A percentile compares a stretch with the other conserved stretches of the same genome.
phyloP scores from a whole-genome alignment of 208 protist species.

The Acanthamoeba royreba region DNA sequence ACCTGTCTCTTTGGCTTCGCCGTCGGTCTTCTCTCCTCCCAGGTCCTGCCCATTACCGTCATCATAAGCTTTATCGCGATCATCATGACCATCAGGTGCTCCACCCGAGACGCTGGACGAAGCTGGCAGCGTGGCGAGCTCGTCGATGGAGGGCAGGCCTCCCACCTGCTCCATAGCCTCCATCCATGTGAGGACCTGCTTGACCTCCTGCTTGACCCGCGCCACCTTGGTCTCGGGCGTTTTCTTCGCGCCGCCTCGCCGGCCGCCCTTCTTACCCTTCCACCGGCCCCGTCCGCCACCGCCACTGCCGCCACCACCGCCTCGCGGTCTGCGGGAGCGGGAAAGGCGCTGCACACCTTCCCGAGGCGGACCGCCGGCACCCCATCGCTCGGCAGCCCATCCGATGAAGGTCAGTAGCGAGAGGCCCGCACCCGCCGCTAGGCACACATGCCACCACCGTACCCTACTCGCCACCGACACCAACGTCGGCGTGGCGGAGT shows the following conservation, averaged over 20 bases:
- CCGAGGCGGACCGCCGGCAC: not conserved
- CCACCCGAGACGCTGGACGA: not conserved
- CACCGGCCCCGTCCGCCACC: not conserved
- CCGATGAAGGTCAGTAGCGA: not conserved
- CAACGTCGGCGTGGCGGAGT: too few relatives aligned
- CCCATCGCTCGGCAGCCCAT: not conserved
- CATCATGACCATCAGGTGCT: not conserved
- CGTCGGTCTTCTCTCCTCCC: too few relatives aligned
- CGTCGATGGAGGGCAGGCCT: not conserved
- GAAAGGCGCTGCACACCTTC: not conserved
- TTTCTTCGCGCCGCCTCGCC: not conserved
- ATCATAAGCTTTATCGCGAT: not conserved
- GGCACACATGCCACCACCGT: not conserved
- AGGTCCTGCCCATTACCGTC: too few relatives aligned
- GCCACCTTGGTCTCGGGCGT: not conserved
- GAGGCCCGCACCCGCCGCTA: not conserved
- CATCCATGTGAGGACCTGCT: not conserved
- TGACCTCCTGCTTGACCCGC: not conserved
- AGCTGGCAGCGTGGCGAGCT: not conserved
- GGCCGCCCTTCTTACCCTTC: not conserved
- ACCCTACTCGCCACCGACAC: not conserved
- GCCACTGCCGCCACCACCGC: not conserved
- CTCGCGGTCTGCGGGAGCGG: not conserved
- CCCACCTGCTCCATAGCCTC: not conserved
- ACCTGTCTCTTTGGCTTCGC: not conserved